phyloP scores from a whole-genome alignment of 2,329 filamentous ascomycete species.

The Orbilia ellipsospora region DNA sequence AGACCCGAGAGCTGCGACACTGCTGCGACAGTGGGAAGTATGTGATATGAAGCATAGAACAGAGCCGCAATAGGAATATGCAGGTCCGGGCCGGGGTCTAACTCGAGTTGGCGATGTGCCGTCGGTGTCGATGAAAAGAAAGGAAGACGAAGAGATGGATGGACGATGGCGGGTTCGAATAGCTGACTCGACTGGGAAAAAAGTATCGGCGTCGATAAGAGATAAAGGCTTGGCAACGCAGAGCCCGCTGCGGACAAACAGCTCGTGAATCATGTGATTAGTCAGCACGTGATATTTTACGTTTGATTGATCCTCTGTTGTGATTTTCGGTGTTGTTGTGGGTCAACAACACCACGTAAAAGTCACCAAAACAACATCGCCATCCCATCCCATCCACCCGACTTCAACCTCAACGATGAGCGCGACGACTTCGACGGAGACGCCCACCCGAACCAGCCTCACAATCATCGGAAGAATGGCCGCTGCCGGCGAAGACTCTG shows the following conservation, averaged over 20 bases:
- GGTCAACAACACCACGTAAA: slow-evolving; percentile 45
- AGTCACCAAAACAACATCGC: slow-evolving; percentile 34
- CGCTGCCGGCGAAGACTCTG: slow-evolving; percentile 39
- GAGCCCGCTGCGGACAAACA: slow-evolving; percentile 6
- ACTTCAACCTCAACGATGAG: slow-evolving; percentile 38
- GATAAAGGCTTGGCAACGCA: too few species aligned
- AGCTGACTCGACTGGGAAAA: slow-evolving; percentile 40
- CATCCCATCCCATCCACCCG: slow-evolving; percentile 21
- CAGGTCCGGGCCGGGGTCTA: slow-evolving; percentile 44
- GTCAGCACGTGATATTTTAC: slow-evolving; percentile 11
- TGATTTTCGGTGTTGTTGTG: slow-evolving; percentile 13
- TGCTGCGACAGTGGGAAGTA: not conserved
- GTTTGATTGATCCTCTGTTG: not conserved
- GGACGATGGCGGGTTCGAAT: slow-evolving; percentile 35
- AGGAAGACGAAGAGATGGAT: not conserved
- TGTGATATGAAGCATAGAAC: slow-evolving; percentile 21
- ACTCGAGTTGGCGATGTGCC: slow-evolving; percentile 42
- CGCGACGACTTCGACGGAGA: slow-evolving; percentile 54
- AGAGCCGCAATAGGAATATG: slow-evolving; percentile 20
- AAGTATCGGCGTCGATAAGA: slow-evolving; percentile 27
- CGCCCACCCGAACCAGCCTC: slow-evolving; percentile 50
- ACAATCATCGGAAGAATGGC: slow-evolving; percentile 56
- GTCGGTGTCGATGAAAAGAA: slow-evolving; percentile 15
- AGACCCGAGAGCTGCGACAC: slow-evolving; percentile 1
- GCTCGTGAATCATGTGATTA: slow-evolving; percentile 7